Evolutionary conservation across 768 basidiomycete genomes (phyloP).

Genomic region (Ramaria rubella): DNA sequence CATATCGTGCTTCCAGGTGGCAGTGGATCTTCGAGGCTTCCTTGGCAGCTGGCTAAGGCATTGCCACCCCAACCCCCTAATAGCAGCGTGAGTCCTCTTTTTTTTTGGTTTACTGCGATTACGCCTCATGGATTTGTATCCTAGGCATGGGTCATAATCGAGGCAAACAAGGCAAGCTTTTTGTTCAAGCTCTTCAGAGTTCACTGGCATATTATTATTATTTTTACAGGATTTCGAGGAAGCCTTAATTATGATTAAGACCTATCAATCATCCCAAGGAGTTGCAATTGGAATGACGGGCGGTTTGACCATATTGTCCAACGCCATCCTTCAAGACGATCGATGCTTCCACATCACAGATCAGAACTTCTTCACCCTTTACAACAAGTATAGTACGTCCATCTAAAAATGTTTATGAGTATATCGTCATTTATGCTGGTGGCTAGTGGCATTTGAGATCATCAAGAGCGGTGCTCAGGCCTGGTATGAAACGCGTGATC

Average conservation of each 20-base stretch:
- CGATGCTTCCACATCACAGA: conserved; percentile 33
- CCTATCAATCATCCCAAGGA: not conserved
- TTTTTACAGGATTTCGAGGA: conserved; percentile 16
- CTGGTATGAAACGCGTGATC: conserved; percentile 28
- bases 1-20: not conserved
- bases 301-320: conserved; percentile 20
- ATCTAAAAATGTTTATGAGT: too few species aligned
- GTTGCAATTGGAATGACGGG: not conserved
- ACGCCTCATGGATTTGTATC: not conserved
- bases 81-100: conserved; percentile 10
- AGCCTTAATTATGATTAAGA: conserved; percentile 15
- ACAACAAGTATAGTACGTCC: conserved; percentile 32
- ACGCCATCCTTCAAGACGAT: conserved; percentile 34
- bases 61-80: conserved; percentile 10
- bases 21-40: conserved; percentile 6
- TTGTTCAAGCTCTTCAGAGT: not conserved
- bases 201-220: not conserved
- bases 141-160: conserved; percentile 22
- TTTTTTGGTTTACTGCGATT: not conserved
- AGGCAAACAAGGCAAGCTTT: conserved; percentile 9
- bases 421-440: too few species aligned
- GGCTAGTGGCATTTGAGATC: conserved; percentile 29
- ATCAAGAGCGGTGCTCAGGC: conserved; percentile 19
- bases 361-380: conserved; percentile 28
- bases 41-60: conserved; percentile 18